These are phyloP conservation scores for Pythium plurisporium DNA, from an alignment of 352 stramenopile species.

Conservation along the genomic window DNA sequence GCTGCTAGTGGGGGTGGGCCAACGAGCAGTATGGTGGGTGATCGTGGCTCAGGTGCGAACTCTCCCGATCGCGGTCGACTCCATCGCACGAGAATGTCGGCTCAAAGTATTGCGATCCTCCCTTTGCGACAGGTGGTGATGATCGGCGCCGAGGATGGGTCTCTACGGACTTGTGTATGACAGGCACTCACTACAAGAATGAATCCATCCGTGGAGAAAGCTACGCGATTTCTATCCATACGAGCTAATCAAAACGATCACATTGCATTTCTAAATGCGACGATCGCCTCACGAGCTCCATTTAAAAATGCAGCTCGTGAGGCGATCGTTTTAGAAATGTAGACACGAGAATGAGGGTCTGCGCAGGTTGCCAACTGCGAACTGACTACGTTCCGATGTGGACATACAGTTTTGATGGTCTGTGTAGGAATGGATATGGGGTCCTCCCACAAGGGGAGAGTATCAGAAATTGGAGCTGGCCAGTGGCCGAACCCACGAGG, in stretches of 20 bases:
- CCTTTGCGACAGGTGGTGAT: constrained; percentile 58
- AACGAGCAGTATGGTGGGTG: neutral
- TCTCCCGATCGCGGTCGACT: constrained; percentile 24
- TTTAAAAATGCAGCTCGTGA: too few species aligned
- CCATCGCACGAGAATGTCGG: constrained; percentile 41
- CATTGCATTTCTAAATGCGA: too few species aligned
- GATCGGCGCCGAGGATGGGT: constrained; percentile 60
- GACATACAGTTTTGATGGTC: neutral
- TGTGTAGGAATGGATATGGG: neutral
- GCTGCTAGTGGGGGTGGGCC: neutral
- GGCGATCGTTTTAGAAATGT: too few species aligned
- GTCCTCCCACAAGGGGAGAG: constrained; percentile 64
- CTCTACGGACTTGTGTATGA: constrained; percentile 34
- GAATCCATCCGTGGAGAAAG: too few species aligned
- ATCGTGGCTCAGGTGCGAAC: neutral
- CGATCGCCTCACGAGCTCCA: too few species aligned
- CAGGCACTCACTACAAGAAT: too few species aligned
- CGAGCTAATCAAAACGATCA: too few species aligned
- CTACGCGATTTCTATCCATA: too few species aligned
- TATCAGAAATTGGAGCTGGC: constrained; percentile 91
- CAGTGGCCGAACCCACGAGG: constrained; percentile 86
- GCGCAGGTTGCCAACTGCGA: too few species aligned
- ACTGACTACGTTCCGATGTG: too few species aligned
- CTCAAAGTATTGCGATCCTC: constrained; percentile 41
- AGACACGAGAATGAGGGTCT: too few species aligned